These are phyloP conservation scores for Fraxinus nigra DNA, from an alignment of 305 asterid species.

Conservation along the genomic window DNA sequence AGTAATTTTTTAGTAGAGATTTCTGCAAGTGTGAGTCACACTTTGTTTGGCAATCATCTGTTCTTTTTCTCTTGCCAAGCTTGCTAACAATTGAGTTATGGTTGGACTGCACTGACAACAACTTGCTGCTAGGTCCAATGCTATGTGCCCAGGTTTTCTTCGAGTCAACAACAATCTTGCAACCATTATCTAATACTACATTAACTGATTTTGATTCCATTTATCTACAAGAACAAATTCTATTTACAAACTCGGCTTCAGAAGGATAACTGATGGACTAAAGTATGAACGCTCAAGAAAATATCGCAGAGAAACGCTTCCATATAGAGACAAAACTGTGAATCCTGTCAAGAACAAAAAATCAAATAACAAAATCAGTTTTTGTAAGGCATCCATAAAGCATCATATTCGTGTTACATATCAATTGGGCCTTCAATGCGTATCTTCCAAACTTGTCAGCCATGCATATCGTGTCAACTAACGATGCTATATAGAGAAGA, in stretches of 20 bases:
- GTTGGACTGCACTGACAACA: constrained; percentile 9
- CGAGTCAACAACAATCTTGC: constrained; percentile 21
- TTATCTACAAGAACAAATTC: constrained; percentile 21
- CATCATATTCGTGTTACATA: neutral
- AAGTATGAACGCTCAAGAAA: constrained; percentile 25
- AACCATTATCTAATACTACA: constrained; percentile 24
- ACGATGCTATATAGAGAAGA: neutral
- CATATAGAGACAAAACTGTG: constrained; percentile 23
- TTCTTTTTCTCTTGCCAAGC: constrained; percentile 33
- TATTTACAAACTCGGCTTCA: constrained; percentile 23
- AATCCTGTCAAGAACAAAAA: constrained; percentile 19
- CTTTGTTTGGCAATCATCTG: constrained; percentile 11
- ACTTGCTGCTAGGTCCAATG: constrained; percentile 14
- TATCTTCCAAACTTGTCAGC: neutral
- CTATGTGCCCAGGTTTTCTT: constrained; percentile 10
- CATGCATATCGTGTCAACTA: neutral
- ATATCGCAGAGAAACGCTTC: constrained; percentile 21
- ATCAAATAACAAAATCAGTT: constrained; percentile 10
- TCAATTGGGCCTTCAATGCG: neutral
- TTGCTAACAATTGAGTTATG: constrained; percentile 10
- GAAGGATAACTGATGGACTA: constrained; percentile 14
- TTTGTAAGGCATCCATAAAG: neutral
- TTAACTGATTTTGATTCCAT: constrained; percentile 28
- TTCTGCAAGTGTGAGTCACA: constrained; percentile 13
- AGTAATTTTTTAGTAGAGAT: constrained; percentile 28